phyloP scores from a whole-genome alignment of 73 alveolate genomes.

The Tetrahymena thermophila region DNA sequence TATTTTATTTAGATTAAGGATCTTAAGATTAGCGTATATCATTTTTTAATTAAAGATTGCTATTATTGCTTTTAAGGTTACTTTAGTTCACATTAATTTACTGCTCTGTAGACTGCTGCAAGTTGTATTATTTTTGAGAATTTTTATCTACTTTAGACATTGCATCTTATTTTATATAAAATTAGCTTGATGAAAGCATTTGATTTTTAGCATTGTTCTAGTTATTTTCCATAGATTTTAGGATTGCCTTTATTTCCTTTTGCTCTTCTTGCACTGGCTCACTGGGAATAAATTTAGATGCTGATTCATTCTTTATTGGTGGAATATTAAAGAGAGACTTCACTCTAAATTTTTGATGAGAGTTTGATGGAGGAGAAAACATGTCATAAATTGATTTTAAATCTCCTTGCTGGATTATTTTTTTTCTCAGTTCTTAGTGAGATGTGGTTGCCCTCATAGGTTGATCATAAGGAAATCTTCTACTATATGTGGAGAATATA shows the following conservation, averaged over 20 bases:
- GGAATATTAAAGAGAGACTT: not conserved
- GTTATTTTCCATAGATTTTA: not conserved
- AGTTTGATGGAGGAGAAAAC: not conserved
- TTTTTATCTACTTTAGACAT: not conserved
- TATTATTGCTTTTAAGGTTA: not conserved
- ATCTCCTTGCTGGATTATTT: not conserved
- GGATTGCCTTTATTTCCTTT: not conserved
- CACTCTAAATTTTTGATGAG: not conserved
- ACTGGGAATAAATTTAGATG: not conserved
- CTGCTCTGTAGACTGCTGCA: not conserved
- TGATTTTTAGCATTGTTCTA: not conserved
- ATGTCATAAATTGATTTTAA: not conserved
- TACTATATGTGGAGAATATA: not conserved
- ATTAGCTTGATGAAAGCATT: not conserved
- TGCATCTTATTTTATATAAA: not conserved
- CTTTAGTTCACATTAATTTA: not conserved
- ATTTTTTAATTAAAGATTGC: too few relatives aligned
- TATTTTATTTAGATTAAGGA: not conserved
- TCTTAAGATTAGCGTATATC: not conserved
- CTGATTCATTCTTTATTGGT: not conserved
- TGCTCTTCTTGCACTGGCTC: not conserved
- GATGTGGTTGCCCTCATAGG: not conserved
- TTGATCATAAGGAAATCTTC: not conserved
- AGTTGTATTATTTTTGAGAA: not conserved
- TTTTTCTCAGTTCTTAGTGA: not conserved